phyloP scores from a whole-genome alignment of 2,329 filamentous ascomycete genomes.

The Sporothrix phasma region DNA sequence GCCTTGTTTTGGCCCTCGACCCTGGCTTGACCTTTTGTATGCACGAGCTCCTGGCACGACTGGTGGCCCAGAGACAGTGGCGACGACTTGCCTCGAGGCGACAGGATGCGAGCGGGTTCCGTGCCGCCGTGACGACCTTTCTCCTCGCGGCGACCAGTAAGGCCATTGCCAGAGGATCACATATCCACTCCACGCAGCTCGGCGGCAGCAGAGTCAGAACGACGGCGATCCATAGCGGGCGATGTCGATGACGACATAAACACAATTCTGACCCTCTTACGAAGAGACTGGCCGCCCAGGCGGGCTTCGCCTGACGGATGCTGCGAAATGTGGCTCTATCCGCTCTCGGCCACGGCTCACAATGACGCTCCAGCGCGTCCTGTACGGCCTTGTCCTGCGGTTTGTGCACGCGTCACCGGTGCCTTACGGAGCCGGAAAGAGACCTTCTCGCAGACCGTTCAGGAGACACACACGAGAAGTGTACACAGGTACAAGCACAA shows the following conservation, averaged over 20 bases:
- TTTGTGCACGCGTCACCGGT: slow-evolving; percentile 58
- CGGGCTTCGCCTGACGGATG: slow-evolving; percentile 61
- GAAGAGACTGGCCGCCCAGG: slow-evolving; percentile 45
- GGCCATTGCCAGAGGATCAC: slow-evolving; percentile 63
- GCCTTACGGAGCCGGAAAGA: slow-evolving; percentile 22
- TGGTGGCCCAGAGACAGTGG: not conserved
- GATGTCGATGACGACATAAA: slow-evolving; percentile 14
- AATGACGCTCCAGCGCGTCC: slow-evolving; percentile 73
- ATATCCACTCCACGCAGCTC: slow-evolving; percentile 74
- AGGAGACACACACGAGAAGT: not conserved
- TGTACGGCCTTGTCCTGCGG: slow-evolving; percentile 62
- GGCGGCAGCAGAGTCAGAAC: slow-evolving; percentile 24
- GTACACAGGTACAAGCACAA: no score
- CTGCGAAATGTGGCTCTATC: slow-evolving; percentile 68
- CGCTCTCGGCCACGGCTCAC: slow-evolving; percentile 81
- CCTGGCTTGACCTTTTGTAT: slow-evolving; percentile 79
- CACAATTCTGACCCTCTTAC: slow-evolving; percentile 18
- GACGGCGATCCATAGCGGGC: slow-evolving; percentile 10
- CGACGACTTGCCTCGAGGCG: slow-evolving; percentile 19
- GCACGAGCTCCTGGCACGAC: slow-evolving; percentile 48
- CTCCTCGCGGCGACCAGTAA: slow-evolving; percentile 66
- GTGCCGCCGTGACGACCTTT: slow-evolving; percentile 30
- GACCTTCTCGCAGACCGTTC: no score
- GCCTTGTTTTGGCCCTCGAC: slow-evolving; percentile 70
- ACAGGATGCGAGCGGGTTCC: slow-evolving; percentile 22